Evolutionary conservation across 176 grass and related monocot species (phyloP), one percentile per base, ranked within the genome.

Genomic region (Luzula sylvatica): DNA sequence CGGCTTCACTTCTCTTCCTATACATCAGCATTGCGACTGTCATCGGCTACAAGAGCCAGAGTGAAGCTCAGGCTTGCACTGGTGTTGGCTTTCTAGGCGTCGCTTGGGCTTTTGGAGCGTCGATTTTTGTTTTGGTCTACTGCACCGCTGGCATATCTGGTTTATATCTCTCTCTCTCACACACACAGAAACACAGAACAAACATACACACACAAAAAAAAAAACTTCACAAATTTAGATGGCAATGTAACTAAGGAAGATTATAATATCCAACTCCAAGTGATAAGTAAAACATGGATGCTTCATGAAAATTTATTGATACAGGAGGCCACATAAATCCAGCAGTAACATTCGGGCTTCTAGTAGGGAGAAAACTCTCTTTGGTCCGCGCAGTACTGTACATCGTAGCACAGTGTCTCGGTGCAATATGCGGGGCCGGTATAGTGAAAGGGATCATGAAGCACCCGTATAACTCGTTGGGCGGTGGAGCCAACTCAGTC

Each of bases 311-410:
- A 35, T 35, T 35, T 35, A 38, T 64, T 60, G 42, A 53, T 66
- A 39, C 50, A 87, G 83, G 83, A 0, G 83, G 88, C 1, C 88
- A 95, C 68, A 95, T 95, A 11, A 95, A 87, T 56, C 88, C 88
- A 17, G 88, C 76, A 1, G 79, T 95, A 30, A 95, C 88, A n/a
- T 71, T 95, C 23, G 88, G 76, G 8, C 42, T 81, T 20, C 58
- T 95, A 12, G 22, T 87, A 27, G 79, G 58, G 22, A 57, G 88
- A 68, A 84, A 81, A 79, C 72, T 88, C 21, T 84, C 83, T 43
- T 60, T 84, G 40, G 56, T 60, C 38, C 88, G 79, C 30, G 30
- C 83, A 0, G 11, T 75, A 35, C 51, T 87, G 21, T 95, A 84
- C 72, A 68, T 95, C 23, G 55, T 61, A 21, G 79, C 88, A 45